phyloP scores from a whole-genome alignment of 2,329 filamentous ascomycete species.

The Claviceps lovelessii region DNA sequence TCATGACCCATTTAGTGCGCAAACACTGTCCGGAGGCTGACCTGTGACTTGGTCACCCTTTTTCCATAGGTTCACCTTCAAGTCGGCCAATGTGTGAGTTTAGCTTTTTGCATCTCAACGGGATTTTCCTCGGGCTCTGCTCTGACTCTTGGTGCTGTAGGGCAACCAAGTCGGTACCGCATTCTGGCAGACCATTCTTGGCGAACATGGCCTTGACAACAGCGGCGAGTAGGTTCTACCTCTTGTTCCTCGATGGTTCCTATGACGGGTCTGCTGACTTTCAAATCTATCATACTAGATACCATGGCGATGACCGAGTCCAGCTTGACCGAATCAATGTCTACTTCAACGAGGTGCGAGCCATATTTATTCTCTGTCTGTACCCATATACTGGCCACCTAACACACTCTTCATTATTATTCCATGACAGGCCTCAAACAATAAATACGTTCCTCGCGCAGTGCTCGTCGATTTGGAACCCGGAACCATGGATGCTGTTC shows the following conservation, averaged over 20 bases:
- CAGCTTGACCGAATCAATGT: slow-evolving; percentile 99
- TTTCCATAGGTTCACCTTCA: slow-evolving; percentile 85
- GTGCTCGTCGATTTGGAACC: slow-evolving; percentile 98
- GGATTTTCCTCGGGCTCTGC: background rate
- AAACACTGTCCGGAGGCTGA: background rate
- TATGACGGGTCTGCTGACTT: background rate
- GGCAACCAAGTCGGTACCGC: slow-evolving; percentile 99
- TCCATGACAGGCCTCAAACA: slow-evolving; percentile 61
- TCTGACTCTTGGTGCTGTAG: slow-evolving; percentile 33
- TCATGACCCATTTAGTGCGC: background rate
- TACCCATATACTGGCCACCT: background rate
- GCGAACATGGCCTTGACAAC: slow-evolving; percentile 91
- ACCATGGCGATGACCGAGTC: slow-evolving; percentile 93
- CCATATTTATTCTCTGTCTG: slow-evolving; percentile 3
- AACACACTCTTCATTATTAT: background rate
- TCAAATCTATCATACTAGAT: slow-evolving; percentile 27
- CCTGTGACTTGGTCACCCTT: slow-evolving; percentile 34
- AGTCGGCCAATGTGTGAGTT: slow-evolving; percentile 91
- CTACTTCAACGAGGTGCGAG: slow-evolving; percentile 71
- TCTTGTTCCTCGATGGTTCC: background rate
- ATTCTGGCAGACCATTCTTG: slow-evolving; percentile 88
- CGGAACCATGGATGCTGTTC: slow-evolving; percentile 98
- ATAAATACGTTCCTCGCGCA: slow-evolving; percentile 98
- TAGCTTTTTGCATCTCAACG: background rate
- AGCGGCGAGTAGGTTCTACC: slow-evolving; percentile 48